Percentiles rank a stretch among this genome's conserved stretches.
Conservation (phyloP, 1,284 basidiomycete species). For the Heliocybe sulcata region DNA sequence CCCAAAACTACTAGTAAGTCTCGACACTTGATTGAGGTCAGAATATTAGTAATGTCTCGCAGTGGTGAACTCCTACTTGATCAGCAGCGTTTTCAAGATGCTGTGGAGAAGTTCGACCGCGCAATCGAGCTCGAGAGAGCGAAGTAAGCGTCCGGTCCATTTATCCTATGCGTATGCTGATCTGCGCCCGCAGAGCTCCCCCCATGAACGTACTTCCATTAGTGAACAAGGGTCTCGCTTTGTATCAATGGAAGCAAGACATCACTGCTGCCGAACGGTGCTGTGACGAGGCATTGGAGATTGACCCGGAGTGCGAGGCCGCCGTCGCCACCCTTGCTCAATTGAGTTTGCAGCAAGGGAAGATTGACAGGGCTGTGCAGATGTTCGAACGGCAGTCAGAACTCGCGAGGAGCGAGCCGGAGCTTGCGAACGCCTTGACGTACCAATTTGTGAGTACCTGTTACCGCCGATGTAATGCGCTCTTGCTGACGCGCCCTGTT, state of each 20-base stretch:
- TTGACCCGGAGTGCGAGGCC: constrained; percentile 94
- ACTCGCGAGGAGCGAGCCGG: constrained; percentile 87
- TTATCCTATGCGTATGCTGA: not conserved
- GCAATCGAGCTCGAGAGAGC: constrained; percentile 85
- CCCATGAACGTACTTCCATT: constrained; percentile 84
- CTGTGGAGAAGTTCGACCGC: constrained; percentile 92
- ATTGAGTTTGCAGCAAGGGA: constrained; percentile 86
- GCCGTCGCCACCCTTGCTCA: constrained; percentile 96
- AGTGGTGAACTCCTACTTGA: constrained; percentile 96
- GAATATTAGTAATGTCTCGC: constrained; percentile 1
- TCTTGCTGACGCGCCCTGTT: not conserved
- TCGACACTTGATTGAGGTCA: not conserved
- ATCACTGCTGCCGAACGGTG: constrained; percentile 76
- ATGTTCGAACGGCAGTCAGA: constrained; percentile 85
- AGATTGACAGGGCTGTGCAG: constrained; percentile 81
- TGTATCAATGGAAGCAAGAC: constrained; percentile 97
- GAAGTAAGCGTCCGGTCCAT: constrained; percentile 42
- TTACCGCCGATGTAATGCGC: not conserved
- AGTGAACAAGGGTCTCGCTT: constrained; percentile 94
- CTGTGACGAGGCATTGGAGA: constrained; percentile 81
- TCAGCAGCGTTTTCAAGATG: constrained; percentile 85
- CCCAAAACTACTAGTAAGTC: constrained; percentile 86
- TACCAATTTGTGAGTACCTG: constrained; percentile 70
- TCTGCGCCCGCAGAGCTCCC: constrained; percentile 33
- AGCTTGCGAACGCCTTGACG: constrained; percentile 85